These are phyloP conservation scores for Pisolithus orientalis DNA, from an alignment of 768 basidiomycete genomes.

Conservation along the genomic window DNA sequence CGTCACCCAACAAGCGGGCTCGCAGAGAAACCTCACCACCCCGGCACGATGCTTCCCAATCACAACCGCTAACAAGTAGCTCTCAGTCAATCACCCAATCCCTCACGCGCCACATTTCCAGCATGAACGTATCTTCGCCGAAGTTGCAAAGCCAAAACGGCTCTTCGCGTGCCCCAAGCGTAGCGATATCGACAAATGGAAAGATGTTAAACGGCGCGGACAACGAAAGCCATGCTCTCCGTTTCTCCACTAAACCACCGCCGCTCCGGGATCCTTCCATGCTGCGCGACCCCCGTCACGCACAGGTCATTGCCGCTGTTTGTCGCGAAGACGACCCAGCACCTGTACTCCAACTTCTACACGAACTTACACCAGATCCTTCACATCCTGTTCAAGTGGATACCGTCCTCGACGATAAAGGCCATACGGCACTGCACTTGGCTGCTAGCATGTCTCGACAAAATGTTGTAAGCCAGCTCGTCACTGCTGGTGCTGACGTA, in stretches of 20 bases:
- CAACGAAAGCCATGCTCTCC: slow-evolving; percentile 41
- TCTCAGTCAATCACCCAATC: slow-evolving; percentile 10
- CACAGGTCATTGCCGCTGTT: slow-evolving; percentile 59
- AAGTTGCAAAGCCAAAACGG: slow-evolving; percentile 36
- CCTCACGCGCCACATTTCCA: slow-evolving; percentile 28
- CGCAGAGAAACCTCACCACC: slow-evolving; percentile 47
- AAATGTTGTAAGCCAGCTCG: slow-evolving; percentile 60
- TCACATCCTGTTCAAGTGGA: slow-evolving; percentile 53
- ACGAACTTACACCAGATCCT: slow-evolving; percentile 49
- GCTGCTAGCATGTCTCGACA: slow-evolving; percentile 81
- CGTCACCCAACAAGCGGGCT: slow-evolving; percentile 66
- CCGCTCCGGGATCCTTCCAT: slow-evolving; percentile 49
- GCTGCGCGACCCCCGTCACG: slow-evolving; percentile 46
- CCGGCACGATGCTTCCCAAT: slow-evolving; percentile 27
- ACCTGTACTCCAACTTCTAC: slow-evolving; percentile 56
- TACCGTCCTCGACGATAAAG: slow-evolving; percentile 86
- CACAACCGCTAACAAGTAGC: slow-evolving; percentile 8
- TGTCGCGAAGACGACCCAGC: slow-evolving; percentile 64
- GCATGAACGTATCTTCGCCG: slow-evolving; percentile 27
- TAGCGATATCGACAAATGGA: slow-evolving; percentile 37
- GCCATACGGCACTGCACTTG: slow-evolving; percentile 90
- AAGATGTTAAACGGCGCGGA: slow-evolving; percentile 36
- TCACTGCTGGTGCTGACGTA: slow-evolving; percentile 77
- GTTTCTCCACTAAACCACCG: slow-evolving; percentile 65
- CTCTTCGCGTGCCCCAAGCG: slow-evolving; percentile 41